Percentiles rank a stretch among this genome's conserved stretches.
phyloP scores from a whole-genome alignment of 192 early-diverging fungal genomes.

The Linnemannia elongata region DNA sequence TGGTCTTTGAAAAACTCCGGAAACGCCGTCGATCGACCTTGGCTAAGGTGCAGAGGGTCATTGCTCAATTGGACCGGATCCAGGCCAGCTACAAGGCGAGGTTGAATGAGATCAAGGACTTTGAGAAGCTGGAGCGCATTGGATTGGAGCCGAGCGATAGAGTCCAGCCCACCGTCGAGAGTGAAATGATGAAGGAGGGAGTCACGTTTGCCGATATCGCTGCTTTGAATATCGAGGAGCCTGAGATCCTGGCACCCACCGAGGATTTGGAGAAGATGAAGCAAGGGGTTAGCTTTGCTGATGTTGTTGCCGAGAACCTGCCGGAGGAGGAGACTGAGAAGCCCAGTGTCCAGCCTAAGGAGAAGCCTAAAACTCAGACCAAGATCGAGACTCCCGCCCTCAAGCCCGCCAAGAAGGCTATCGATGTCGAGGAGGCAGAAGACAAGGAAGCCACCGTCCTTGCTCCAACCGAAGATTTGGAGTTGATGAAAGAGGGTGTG shows the following conservation, averaged over 20 bases:
- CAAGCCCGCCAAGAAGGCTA: not conserved
- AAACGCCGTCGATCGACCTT: conserved; percentile 13
- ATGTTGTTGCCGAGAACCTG: not conserved
- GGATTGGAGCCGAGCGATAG: conserved; percentile 35
- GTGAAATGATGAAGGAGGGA: conserved; percentile 44
- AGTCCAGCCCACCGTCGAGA: conserved; percentile 32
- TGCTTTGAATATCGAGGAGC: not conserved
- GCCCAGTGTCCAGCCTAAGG: not conserved
- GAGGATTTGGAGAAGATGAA: conserved; percentile 39
- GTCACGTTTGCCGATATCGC: conserved; percentile 25
- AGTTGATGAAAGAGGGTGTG: conserved; percentile 36
- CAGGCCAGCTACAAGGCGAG: conserved; percentile 15
- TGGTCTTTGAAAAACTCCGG: conserved; percentile 33
- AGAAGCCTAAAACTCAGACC: not conserved
- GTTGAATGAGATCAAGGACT: conserved; percentile 14
- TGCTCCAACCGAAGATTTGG: conserved; percentile 34
- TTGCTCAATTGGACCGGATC: conserved; percentile 21
- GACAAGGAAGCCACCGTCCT: not conserved
- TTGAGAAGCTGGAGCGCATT: conserved; percentile 27
- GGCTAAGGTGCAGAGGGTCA: conserved; percentile 15
- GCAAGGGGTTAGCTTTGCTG: conserved; percentile 29
- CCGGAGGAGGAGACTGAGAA: not conserved
- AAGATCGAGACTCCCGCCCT: not conserved
- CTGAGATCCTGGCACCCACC: conserved; percentile 25
- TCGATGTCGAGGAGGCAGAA: not conserved